These are phyloP conservation scores for Caryopteris hybrid DNA, from an alignment of 305 asterid species.

Conservation along the genomic window DNA sequence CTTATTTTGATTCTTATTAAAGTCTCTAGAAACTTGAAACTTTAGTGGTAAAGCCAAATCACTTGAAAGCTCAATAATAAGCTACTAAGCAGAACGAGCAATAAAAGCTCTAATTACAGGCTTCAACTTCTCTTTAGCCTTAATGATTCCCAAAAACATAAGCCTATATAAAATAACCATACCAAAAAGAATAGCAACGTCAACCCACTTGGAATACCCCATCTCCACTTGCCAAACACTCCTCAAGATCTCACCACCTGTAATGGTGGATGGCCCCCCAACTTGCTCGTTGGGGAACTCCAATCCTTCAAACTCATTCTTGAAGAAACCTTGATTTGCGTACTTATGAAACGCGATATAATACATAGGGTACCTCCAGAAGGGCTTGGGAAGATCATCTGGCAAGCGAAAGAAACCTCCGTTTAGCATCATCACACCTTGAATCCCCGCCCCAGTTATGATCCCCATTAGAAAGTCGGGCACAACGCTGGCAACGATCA, in stretches of 20 bases:
- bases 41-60: too few relatives aligned
- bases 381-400: conserved; percentile 40
- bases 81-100: background rate
- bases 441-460: conserved; percentile 56
- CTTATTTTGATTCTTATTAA: too few relatives aligned
- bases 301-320: conserved; percentile 52
- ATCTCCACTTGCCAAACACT: conserved; percentile 49
- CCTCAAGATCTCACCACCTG: conserved; percentile 46
- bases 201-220: conserved; percentile 55
- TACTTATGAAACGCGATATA: conserved; percentile 55
- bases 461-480: conserved; percentile 62
- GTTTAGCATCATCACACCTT: conserved; percentile 52
- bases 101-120: conserved; percentile 23
- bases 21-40: too few relatives aligned
- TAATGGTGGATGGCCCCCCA: conserved; percentile 26
- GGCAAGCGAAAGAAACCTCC: conserved; percentile 57
- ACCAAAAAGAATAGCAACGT: conserved; percentile 40
- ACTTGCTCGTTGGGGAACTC: conserved; percentile 22
- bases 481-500: conserved; percentile 49
- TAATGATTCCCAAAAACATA: conserved; percentile 38
- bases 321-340: conserved; percentile 54
- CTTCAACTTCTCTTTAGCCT: conserved; percentile 24
- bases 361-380: conserved; percentile 58
- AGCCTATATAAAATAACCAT: conserved; percentile 49
- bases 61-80: too few relatives aligned